Evolutionary conservation across 148 eudicot species (phyloP), one percentile per base, ranked within the genome.

Genomic region (Rhododendron henanense): DNA sequence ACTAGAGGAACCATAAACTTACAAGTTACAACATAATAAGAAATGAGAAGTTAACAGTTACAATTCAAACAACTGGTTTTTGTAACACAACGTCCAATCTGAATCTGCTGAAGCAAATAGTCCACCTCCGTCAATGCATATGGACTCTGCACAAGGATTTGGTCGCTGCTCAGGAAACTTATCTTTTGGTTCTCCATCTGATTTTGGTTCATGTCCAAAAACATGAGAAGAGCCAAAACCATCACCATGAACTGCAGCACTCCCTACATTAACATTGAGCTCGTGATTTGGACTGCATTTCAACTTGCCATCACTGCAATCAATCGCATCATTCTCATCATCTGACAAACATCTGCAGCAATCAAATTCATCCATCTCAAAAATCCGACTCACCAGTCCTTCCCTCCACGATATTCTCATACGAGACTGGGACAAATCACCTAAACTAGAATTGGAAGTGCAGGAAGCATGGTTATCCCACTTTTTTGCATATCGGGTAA

Each of bases 351-450:
- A 92, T 85, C 93, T 85, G 63, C 96, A 94, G 90, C 91, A 89
- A 84, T 94, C 97, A 45, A 90, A 86, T 83, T 92, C 94, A 87
- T 94, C 97, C 89, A 88, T 92, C 81, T 95, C 97, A 85, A 85
- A 86, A 51, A 85, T 85, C 81, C 84, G 89, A 89, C 86, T 92
- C 37, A 75, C 84, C 81, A 93, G 82, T 28, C 92, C 95, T 71
- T 96, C 97, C 83, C 91, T 90, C 96, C 97, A 93, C 3, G 96
- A 92, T 88, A 93, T 90, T 50, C 88, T 90, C 87, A 89, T 84
- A 21, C 88, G 91, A 51, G 96, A 92, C 55, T 81, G 67, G 45
- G 89, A 85, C 81, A 91, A n/a, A 47, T 84, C 89, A 13, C 85
- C 90, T 23, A 87, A 81, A 33, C 90, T 31, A 25, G 92, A 82